Evolutionary conservation across 768 basidiomycete species (phyloP).

Genomic region (Boletus eberwhitei): DNA sequence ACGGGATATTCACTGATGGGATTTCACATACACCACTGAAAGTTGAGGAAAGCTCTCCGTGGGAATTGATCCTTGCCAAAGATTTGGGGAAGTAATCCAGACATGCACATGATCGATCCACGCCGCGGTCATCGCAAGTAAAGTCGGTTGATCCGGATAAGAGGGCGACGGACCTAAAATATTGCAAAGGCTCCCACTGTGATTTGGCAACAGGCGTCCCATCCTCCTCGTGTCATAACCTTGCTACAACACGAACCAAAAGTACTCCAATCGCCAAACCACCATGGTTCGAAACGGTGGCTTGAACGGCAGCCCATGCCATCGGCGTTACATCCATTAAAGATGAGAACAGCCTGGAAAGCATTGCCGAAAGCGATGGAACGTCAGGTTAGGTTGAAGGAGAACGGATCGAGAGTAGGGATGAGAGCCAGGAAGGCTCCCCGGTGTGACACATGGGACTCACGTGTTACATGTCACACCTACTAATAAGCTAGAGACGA

Average conservation of each 20-base stretch:
- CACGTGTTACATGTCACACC: no score
- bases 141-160: not conserved
- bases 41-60: not conserved
- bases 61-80: not conserved
- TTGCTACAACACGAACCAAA: no score
- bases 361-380: slow-evolving; percentile 24
- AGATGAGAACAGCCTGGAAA: slow-evolving; percentile 38
- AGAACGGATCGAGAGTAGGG: slow-evolving; percentile 37
- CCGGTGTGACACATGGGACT: no score
- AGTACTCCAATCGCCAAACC: no score
- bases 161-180: not conserved
- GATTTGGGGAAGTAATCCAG: not conserved
- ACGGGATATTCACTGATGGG: not conserved
- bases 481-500: no score
- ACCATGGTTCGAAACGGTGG: slow-evolving; percentile 1
- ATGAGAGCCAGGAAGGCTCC: not conserved
- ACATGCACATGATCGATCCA: not conserved
- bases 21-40: not conserved
- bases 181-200: not conserved
- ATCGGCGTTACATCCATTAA: slow-evolving; percentile 36
- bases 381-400: slow-evolving; percentile 30
- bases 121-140: not conserved
- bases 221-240: not conserved
- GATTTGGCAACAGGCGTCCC: no score
- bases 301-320: slow-evolving; percentile 26